phyloP scores from a whole-genome alignment of 2,329 filamentous ascomycete genomes.

The Aspergillus candidus region DNA sequence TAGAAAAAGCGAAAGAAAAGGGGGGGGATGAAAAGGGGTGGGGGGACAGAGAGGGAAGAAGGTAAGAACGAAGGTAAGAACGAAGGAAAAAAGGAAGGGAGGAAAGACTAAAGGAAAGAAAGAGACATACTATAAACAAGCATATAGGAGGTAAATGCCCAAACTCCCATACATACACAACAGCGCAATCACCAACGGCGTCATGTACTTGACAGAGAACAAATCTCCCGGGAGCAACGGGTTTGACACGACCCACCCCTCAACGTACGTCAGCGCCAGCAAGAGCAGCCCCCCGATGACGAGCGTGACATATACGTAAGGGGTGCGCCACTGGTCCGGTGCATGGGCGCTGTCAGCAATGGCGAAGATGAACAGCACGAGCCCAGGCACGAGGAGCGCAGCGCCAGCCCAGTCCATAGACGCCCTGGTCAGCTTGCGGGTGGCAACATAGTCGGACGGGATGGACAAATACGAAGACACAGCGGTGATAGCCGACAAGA shows the following conservation, averaged over 20 bases:
- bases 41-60: constrained; percentile 51
- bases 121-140: constrained; percentile 57
- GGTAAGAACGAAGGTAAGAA: constrained; percentile 24
- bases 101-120: no score
- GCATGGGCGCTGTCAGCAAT: constrained; percentile 68
- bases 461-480: constrained; percentile 44
- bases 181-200: constrained; percentile 53
- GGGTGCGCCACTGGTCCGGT: constrained; percentile 63
- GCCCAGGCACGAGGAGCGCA: constrained; percentile 55
- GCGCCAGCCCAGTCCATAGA: constrained; percentile 67
- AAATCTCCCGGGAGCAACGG: constrained; percentile 66
- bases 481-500: constrained; percentile 45
- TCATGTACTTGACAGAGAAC: constrained; percentile 65
- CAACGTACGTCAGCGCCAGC: constrained; percentile 58
- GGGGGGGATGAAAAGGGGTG: background rate
- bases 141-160: constrained; percentile 64
- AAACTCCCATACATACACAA: constrained; percentile 64
- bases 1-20: no score
- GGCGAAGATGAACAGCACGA: constrained; percentile 67
- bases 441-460: constrained; percentile 37
- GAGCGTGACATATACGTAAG: constrained; percentile 64
- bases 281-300: constrained; percentile 58
- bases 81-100: background rate
- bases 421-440: constrained; percentile 31
- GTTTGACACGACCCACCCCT: constrained; percentile 62